phyloP scores from a whole-genome alignment of 306 rosid species.

The Nissolia schottii region DNA sequence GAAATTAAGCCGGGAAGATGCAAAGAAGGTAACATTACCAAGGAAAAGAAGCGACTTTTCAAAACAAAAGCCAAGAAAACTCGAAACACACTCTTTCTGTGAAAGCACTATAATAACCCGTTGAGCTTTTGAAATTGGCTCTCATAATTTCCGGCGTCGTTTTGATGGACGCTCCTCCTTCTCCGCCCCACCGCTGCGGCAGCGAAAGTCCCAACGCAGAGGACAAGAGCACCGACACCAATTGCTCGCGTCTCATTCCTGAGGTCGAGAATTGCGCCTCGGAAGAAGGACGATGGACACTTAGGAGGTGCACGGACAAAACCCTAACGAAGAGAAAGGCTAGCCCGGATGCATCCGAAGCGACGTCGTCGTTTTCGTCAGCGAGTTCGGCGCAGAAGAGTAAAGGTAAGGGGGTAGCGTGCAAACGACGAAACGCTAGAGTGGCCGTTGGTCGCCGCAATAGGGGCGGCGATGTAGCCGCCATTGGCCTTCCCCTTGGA shows the following conservation, averaged over 20 bases:
- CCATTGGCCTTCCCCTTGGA: slow-evolving; percentile 71
- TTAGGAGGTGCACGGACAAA: background rate
- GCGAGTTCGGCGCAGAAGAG: slow-evolving; percentile 17
- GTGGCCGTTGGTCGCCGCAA: slow-evolving; percentile 35
- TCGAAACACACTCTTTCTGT: background rate
- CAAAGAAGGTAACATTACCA: background rate
- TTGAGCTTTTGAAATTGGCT: background rate
- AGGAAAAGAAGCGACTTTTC: background rate
- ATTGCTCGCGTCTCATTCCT: slow-evolving; percentile 1
- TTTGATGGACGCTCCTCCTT: background rate
- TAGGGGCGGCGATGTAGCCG: slow-evolving; percentile 32
- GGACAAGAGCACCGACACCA: background rate
- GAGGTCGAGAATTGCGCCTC: slow-evolving; percentile 20
- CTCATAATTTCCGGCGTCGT: background rate
- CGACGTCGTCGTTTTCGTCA: slow-evolving; percentile 33
- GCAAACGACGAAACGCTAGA: slow-evolving; percentile 60
- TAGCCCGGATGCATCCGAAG: slow-evolving; percentile 26
- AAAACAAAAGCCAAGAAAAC: background rate
- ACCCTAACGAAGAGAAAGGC: slow-evolving; percentile 20
- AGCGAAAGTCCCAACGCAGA: background rate
- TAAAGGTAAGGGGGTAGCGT: slow-evolving; percentile 19
- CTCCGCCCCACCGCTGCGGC: background rate
- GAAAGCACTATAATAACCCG: background rate
- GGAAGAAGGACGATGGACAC: background rate
- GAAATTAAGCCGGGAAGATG: background rate